Evolutionary conservation across 179 eudicot genomes (phyloP), one percentile per base, ranked within the genome.

Genomic region (Dionaea muscipula): DNA sequence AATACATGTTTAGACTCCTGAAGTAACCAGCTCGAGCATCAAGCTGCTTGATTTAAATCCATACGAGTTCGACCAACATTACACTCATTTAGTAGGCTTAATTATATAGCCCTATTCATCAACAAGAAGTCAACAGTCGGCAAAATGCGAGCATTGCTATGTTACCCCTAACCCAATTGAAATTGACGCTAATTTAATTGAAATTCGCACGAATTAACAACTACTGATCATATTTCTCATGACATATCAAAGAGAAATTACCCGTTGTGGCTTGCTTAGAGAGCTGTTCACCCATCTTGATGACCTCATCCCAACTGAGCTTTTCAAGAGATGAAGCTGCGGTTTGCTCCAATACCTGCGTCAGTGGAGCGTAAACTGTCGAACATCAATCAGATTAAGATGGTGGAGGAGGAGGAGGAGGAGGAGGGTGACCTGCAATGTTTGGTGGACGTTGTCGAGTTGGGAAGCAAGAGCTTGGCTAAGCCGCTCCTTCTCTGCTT

Each of bases 251-350:
- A 53, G 24, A 35, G 35, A 56, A 24, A 9, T 27, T 69, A 87
- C 94, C 91, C 52, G 70, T 71, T 51, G 95, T 89, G 51, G 95
- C 93, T 57, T 83, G 84, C 65, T 86, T 89, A 71, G 85, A 83
- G 60, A 89, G 72, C 53, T 79, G 88, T 57, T 89, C 93, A 1
- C 81, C 81, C 74, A 81, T 57, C 38, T 81, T 75, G 60, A 86
- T 51, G 13, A 80, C 89, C 23, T 89, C 86, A 53, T 74, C 78
- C 97, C 95, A 89, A 59, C 67, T 60, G 10, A 83, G 80, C 69
- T 86, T 89, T 2, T 61, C 67, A 63, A 72, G 75, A 36, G 93
- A 82, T 26, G 86, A 75, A 61, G 75, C 56, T 8, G 89, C 81
- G 3, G 78, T 68, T 58, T 72, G 84, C 68, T 81, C 83, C 70